Evolutionary conservation across 2,329 filamentous ascomycete species (phyloP).

Genomic region (Graphilbum sp.): DNA sequence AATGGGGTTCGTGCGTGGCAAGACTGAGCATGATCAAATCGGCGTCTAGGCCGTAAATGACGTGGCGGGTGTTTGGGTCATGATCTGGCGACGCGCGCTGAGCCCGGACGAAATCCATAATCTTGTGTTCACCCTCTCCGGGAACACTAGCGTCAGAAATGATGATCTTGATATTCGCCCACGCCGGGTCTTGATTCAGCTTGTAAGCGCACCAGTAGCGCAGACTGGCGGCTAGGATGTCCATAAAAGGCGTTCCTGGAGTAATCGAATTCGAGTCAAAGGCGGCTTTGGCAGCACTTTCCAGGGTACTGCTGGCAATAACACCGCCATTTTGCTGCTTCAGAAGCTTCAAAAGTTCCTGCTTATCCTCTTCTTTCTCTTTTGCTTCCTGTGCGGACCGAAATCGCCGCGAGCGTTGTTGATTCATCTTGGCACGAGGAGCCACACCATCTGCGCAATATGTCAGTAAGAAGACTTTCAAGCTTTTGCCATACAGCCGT

Average conservation of each 20-base stretch:
- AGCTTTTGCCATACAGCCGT: no score
- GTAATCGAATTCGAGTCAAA: slow-evolving; percentile 85
- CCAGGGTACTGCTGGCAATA: slow-evolving; percentile 42
- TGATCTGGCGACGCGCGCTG: slow-evolving; percentile 82
- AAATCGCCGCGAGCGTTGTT: slow-evolving; percentile 91
- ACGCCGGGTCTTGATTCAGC: slow-evolving; percentile 87
- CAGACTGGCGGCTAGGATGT: slow-evolving; percentile 75
- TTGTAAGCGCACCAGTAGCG: slow-evolving; percentile 98
- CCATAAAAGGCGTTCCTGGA: slow-evolving; percentile 96
- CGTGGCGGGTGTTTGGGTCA: slow-evolving; percentile 91
- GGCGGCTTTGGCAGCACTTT: slow-evolving; percentile 62
- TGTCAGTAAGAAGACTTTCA: neutral
- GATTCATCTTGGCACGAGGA: slow-evolving; percentile 98
- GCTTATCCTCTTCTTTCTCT: slow-evolving; percentile 84
- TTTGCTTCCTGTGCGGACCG: slow-evolving; percentile 85
- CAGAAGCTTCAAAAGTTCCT: slow-evolving; percentile 71
- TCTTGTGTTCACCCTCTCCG: slow-evolving; percentile 97
- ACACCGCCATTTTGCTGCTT: slow-evolving; percentile 58
- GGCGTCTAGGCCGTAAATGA: slow-evolving; percentile 94
- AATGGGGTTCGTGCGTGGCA: slow-evolving; percentile 93
- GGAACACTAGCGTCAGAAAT: slow-evolving; percentile 97
- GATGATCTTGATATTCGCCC: slow-evolving; percentile 92
- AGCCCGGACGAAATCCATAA: slow-evolving; percentile 95
- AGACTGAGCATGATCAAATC: slow-evolving; percentile 98
- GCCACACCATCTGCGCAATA: slow-evolving; percentile 65